Evolutionary conservation across 352 stramenopile species (phyloP), one percentile per base, ranked within the genome.

Genomic region (Plasmopara halstedii): DNA sequence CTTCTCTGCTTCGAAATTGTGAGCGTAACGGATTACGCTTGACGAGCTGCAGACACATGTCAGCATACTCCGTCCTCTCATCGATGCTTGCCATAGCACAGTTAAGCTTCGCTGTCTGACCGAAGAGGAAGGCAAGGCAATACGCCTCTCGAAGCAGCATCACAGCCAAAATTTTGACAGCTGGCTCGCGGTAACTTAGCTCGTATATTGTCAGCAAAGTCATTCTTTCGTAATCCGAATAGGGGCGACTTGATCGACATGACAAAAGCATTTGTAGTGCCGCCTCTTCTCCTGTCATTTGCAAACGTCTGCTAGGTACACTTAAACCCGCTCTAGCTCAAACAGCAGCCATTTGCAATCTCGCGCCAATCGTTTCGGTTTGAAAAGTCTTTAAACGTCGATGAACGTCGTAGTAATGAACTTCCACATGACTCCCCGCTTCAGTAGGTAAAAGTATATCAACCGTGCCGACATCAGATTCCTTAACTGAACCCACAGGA

Each of bases 221-320:
- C 0, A 50, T 36, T n/a, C 23, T 58, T 19, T 80, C 67, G 11
- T 23, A 27, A 2, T 13, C 4, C 0, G 61, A 64, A 32, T 67
- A 76, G 5, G 61, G 64, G 7, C 62, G 51, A 36, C 53, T 65
- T 0, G 59, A 64, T 13, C 48, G 52, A 38, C 69, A 84, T 2
- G 60, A 52, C 50, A 57, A 60, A 14, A 84, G 37, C 20, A 70
- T 34, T 36, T 72, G 50, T 9, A 83, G 15, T 6, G 69, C 64
- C 8, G 64, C 62, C 29, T 85, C 73, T 0, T 56, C 37, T 13
- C 63, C 66, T 7, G 70, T 80, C 73, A 85, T 79, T 7, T 53
- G 38, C 9, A 78, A 25, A 3, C 58, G 38, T 10, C 39, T 56
- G 14, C 53, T 67, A 11, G 68, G 61, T 7, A 78, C 33, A 27